Base-by-base conservation (phyloP, 306 rosid genomes). In the Astragalus glycyphyllos region DNA sequence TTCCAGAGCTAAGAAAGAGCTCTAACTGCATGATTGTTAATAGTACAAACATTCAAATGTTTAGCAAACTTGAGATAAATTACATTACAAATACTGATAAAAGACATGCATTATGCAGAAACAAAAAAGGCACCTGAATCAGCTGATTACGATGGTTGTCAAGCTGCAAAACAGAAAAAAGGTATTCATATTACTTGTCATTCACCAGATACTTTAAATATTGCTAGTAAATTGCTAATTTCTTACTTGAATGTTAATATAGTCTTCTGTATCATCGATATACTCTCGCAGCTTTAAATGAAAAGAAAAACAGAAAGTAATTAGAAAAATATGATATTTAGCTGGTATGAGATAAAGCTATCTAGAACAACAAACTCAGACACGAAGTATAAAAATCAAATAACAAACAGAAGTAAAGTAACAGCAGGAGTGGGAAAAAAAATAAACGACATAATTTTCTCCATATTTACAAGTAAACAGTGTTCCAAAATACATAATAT, bases 261-360 rank as follows among this genome's bases (percentile, higher is more conserved):
- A 92, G 81, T 92, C 98, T 83, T 92, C 98, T 1, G 98, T 92
- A 77, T 92, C 96, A 65, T 92, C 96, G 12, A 92, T 92, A 68
- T 92, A 92, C 77, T 92, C 96, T 78, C 98, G 85, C 41, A 92
- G 84, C 98, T 92, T 84, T 65, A 79, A 80, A 73, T 32, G 29
- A 68, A 77, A 76, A 58, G 66, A 17, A 58, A 45, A 75, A 40
- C 4, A 38, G n/a, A 51, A 57, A 65, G 42, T 12, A 55, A 53
- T 34, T 64, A 73, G 35, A 35, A 42, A 14, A 46, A 37, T 46
- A 68, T 38, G 35, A 58, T 31, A 42, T 11, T 2, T 11, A 3
- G 10, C 34, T 77, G 44, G 9, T 61, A 23, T 12, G 66, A 16
- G 64, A 17, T 47, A 57, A 62, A 63, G 6, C 57, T 16, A 70